A percentile compares a stretch with the other conserved stretches of the same genome.
phyloP scores from a whole-genome alignment of 805 yeast species.

The Ogataea philodendri region DNA sequence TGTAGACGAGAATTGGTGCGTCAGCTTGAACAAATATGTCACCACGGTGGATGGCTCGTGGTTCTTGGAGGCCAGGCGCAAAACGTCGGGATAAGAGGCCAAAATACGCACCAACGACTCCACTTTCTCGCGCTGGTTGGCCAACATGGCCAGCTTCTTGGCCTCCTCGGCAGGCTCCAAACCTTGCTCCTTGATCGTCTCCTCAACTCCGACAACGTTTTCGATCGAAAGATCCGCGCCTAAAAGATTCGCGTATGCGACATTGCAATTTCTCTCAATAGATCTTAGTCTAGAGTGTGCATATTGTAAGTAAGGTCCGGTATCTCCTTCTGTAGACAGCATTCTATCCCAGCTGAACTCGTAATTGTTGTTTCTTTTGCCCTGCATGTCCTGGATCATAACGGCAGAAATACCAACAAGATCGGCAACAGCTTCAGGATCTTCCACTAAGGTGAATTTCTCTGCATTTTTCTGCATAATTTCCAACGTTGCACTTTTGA shows the following conservation, averaged over 20 bases:
- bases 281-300: conserved; percentile 97
- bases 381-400: conserved; percentile 98
- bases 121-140: conserved; percentile 32
- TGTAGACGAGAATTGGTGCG: conserved; percentile 95
- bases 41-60: conserved; percentile 93
- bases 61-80: conserved; percentile 78
- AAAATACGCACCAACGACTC: conserved; percentile 68
- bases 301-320: conserved; percentile 97
- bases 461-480: conserved; percentile 91
- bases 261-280: conserved; percentile 79
- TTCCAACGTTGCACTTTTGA: conserved; percentile 91
- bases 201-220: conserved; percentile 31
- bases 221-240: conserved; percentile 33
- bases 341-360: conserved; percentile 97
- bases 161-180: conserved; percentile 30
- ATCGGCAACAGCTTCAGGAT: conserved; percentile 95
- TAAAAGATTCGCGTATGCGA: conserved; percentile 34
- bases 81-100: conserved; percentile 87
- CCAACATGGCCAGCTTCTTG: conserved; percentile 32
- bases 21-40: conserved; percentile 85
- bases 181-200: conserved; percentile 21
- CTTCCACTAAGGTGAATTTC: conserved; percentile 88
- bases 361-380: conserved; percentile 94
- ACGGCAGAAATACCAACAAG: conserved; percentile 95
- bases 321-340: conserved; percentile 98